A percentile compares a stretch with the other conserved stretches of the same genome.
These are phyloP conservation scores for Neonectria ditissima DNA, from an alignment of 2,329 filamentous ascomycete genomes.

Conservation along the genomic window DNA sequence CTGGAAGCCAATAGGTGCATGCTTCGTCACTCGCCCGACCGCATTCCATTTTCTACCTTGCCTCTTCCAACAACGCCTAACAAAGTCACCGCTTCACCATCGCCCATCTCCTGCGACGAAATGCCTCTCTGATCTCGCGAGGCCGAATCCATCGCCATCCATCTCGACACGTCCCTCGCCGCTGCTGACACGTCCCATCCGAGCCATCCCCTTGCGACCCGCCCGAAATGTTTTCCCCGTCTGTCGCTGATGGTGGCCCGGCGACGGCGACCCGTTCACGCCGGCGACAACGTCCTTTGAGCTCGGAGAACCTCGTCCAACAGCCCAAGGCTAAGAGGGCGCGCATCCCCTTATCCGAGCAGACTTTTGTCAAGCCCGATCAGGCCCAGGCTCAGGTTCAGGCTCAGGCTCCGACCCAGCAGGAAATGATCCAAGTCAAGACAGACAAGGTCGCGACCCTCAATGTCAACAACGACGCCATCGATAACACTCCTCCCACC, in stretches of 20 bases:
- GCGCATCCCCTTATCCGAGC: slow-evolving; percentile 67
- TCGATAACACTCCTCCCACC: slow-evolving; percentile 55
- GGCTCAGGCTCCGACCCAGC: slow-evolving; percentile 40
- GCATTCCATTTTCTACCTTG: slow-evolving; percentile 34
- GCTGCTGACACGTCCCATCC: slow-evolving; percentile 29
- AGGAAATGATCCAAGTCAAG: slow-evolving; percentile 69
- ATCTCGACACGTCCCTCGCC: slow-evolving; percentile 28
- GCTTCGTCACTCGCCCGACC: slow-evolving; percentile 44
- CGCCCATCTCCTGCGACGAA: slow-evolving; percentile 40
- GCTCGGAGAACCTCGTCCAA: slow-evolving; percentile 64
- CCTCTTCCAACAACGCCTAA: slow-evolving; percentile 29
- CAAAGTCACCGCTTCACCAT: slow-evolving; percentile 38
- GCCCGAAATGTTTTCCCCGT: slow-evolving; percentile 69
- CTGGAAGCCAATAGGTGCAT: slow-evolving; percentile 40
- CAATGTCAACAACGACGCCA: slow-evolving; percentile 59
- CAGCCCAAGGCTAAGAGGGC: slow-evolving; percentile 74
- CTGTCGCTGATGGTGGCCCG: slow-evolving; percentile 63
- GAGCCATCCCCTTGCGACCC: slow-evolving; percentile 37
- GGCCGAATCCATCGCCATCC: slow-evolving; percentile 41
- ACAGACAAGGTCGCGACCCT: slow-evolving; percentile 61
- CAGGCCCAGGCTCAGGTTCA: background rate
- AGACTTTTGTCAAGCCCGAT: slow-evolving; percentile 67
- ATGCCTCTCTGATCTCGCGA: slow-evolving; percentile 44
- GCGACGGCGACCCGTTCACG: slow-evolving; percentile 70
- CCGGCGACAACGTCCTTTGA: slow-evolving; percentile 70